A percentile compares a stretch with the other conserved stretches of the same genome.
These are phyloP conservation scores for Hawksworthiomyces lignivorus DNA, from an alignment of 2,329 filamentous ascomycete species.

Conservation along the genomic window DNA sequence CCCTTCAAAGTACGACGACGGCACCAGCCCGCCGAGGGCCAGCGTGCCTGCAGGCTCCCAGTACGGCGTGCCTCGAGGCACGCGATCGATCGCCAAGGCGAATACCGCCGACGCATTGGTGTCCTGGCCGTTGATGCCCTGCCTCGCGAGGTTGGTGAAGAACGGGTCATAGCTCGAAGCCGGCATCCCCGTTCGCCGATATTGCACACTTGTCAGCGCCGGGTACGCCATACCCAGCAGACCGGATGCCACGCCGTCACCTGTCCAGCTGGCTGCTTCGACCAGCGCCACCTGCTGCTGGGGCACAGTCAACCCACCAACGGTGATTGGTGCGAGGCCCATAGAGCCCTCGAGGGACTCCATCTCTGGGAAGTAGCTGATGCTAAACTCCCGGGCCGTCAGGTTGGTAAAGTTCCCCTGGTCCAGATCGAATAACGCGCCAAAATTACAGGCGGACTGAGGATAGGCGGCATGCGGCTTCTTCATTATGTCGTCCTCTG, in stretches of 20 bases:
- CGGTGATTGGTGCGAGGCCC: slow-evolving; percentile 31
- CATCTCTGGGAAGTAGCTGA: slow-evolving; percentile 36
- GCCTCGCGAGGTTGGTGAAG: slow-evolving; percentile 6
- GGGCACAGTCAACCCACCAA: slow-evolving; percentile 37
- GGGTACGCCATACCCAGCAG: slow-evolving; percentile 45
- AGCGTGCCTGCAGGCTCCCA: slow-evolving; percentile 2
- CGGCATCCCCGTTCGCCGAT: background rate
- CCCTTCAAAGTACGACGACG: slow-evolving; percentile 8
- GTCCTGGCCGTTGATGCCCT: background rate
- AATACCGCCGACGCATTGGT: slow-evolving; percentile 6
- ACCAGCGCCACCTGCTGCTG: slow-evolving; percentile 40
- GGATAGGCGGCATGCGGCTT: background rate
- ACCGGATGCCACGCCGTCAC: slow-evolving; percentile 37
- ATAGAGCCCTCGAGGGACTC: slow-evolving; percentile 29
- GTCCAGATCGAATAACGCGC: slow-evolving; percentile 12
- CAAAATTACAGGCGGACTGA: slow-evolving; percentile 15
- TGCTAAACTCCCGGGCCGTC: slow-evolving; percentile 32
- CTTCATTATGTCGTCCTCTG: too few relatives aligned
- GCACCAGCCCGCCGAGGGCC: slow-evolving; percentile 10
- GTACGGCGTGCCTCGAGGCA: slow-evolving; percentile 9
- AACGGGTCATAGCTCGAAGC: background rate
- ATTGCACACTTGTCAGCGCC: slow-evolving; percentile 28
- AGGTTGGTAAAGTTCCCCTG: slow-evolving; percentile 28
- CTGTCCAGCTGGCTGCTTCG: slow-evolving; percentile 32
- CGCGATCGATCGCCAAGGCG: slow-evolving; percentile 13